Evolutionary conservation across 2,329 filamentous ascomycete genomes (phyloP), one percentile per base, ranked within the genome.

Genomic region (Leptographium procerum): DNA sequence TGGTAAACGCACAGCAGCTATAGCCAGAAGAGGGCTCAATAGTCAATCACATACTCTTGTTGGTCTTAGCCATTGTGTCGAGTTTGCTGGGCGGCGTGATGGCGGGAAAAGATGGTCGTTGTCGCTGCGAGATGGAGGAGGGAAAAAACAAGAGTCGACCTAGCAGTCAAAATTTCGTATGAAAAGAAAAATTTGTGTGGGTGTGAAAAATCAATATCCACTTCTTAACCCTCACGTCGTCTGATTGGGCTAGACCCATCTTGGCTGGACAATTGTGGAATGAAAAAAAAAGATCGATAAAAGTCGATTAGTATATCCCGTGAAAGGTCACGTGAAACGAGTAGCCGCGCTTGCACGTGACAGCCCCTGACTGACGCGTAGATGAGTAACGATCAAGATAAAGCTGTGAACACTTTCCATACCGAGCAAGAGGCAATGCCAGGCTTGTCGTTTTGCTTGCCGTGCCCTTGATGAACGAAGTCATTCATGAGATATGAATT

Each of bases 31-130:
- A 10, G 9, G 24, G 22, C 10, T 11, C 10, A 11, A 16, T 4
- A 13, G 8, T n/a, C n/a, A n/a, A 22, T 7, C 16, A 22, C 79
- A 66, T 74, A 83, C 80, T 72, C 70, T 71, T 74, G 79, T 82
- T 85, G 74, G 87, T 79, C 77, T 88, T 89, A 72, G 79, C 82
- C 86, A 89, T 89, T 76, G 75, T 82, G 81, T 53, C 56, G 50
- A 33, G 9, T 43, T 54, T 34, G 19, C 8, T 24, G 55, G 14
- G 34, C 24, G 13, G 28, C 31, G 56, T 36, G 52, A 34, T 53
- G 36, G 36, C 16, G n/a, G 40, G 40, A 43, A 43, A 19, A 16
- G 36, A 28, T 53, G n/a, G 36, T 57, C 48, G 48, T 22, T 19
- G 57, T 43, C 40, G 40, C 40, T 43, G 40, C 40, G 19, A 43